Evolutionary conservation across 768 basidiomycete genomes (phyloP).

Genomic region (Leccinellum albellum): DNA sequence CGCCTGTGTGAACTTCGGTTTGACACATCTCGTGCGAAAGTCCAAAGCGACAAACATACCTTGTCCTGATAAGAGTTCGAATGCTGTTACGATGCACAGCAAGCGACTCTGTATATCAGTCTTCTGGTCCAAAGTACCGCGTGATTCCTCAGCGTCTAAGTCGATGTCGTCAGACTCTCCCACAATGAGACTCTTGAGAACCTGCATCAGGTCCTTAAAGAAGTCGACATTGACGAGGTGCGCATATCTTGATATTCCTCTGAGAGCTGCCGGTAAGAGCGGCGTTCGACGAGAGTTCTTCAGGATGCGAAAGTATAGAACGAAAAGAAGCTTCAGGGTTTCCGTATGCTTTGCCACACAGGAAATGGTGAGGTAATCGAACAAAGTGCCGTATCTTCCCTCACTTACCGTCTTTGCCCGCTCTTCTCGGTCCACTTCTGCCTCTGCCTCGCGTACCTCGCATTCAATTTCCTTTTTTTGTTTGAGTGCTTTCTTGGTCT

Average conservation of each 20-base stretch:
- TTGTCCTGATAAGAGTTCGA: slow-evolving; percentile 94
- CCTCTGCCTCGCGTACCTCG: slow-evolving; percentile 92
- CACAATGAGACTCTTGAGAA: slow-evolving; percentile 72
- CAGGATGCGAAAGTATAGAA: slow-evolving; percentile 92
- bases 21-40: slow-evolving; percentile 7
- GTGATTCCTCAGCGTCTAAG: slow-evolving; percentile 33
- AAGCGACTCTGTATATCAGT: slow-evolving; percentile 56
- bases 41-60: slow-evolving; percentile 41
- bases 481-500: slow-evolving; percentile 76
- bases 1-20: slow-evolving; percentile 48
- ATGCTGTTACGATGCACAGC: slow-evolving; percentile 92
- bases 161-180: slow-evolving; percentile 44
- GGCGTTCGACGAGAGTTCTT: slow-evolving; percentile 79
- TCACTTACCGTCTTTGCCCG: slow-evolving; percentile 69
- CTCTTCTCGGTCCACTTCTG: slow-evolving; percentile 90
- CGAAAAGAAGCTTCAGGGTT: slow-evolving; percentile 94
- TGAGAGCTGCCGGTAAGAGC: slow-evolving; percentile 81
- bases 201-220: slow-evolving; percentile 90
- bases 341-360: slow-evolving; percentile 78
- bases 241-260: slow-evolving; percentile 89
- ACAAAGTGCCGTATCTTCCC: slow-evolving; percentile 6
- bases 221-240: slow-evolving; percentile 98
- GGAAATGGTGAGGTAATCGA: slow-evolving; percentile 20
- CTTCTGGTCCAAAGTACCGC: slow-evolving; percentile 30
- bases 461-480: slow-evolving; percentile 88